Evolutionary conservation across 176 grass and related monocot species (phyloP), one percentile per base, ranked within the genome.

Genomic region (Aegilops longissima): DNA sequence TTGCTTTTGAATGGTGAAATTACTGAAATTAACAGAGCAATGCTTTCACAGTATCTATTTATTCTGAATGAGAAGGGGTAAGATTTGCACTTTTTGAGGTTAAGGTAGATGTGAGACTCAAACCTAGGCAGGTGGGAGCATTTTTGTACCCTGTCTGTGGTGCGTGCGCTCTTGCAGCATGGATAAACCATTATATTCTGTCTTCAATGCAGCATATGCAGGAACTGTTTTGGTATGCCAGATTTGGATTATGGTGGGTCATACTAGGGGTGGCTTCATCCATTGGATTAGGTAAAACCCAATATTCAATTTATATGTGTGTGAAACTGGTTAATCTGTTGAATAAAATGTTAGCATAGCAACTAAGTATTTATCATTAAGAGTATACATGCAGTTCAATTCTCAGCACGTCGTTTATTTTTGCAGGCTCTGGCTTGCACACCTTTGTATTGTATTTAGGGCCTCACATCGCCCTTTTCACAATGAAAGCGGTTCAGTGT

Each of bases 361-460:
- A 76, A 27, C 25, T 47, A 49, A 77, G 59, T 47, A 62, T 73
- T 66, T 54, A 21, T 23, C 67, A 67, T 24, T 40, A 76, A 30
- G 76, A n/a, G 17, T 70, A 69, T 70, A 64, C 69, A 62, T 24
- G 30, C 23, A 59, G 64, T 71, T 86, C 11, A 36, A 51, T 51
- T 70, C 63, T 68, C 33, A 73, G 42, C 74, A 10, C 68, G 10
- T 87, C 72, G 77, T 78, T 74, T 81, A 12, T 88, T 72, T 82
- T 84, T 70, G 59, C 88, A 96, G 94, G 97, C 27, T 98, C 92
- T 93, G 94, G 94, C 65, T 90, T 98, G 86, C 97, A 98, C 87
- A 98, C 97, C 1, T 98, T 96, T 76, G 92, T 98, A 63, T 62
- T 98, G 85, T 98, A 98, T 87, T 90, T 98, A 87, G 97, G 92